Evolutionary conservation across 495 filamentous ascomycete genomes (phyloP).

Genomic region (Acidomyces sp.): DNA sequence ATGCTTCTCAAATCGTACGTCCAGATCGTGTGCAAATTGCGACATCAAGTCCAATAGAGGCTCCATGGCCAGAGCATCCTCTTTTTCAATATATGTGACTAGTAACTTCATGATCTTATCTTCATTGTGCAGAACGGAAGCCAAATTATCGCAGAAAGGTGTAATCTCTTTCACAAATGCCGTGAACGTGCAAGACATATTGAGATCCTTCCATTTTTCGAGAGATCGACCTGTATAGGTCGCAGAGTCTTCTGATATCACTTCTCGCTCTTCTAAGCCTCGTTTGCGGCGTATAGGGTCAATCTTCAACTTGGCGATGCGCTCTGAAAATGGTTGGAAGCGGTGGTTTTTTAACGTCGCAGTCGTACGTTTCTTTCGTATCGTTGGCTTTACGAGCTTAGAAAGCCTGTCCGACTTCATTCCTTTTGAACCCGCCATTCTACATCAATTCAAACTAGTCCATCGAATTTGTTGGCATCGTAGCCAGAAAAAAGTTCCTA

Average conservation of each 20-base stretch:
- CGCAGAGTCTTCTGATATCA: conserved; percentile 44
- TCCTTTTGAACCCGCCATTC: conserved; percentile 36
- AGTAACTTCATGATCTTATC: conserved; percentile 69
- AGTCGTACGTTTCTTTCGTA: conserved; percentile 40
- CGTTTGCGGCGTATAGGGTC: conserved; percentile 82
- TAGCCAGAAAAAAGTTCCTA: too few relatives aligned
- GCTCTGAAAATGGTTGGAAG: conserved; percentile 85
- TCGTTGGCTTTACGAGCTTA: conserved; percentile 39
- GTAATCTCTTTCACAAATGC: conserved; percentile 57
- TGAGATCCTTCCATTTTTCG: conserved; percentile 81
- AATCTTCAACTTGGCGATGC: conserved; percentile 85
- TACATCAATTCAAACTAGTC: too few relatives aligned
- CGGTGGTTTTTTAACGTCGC: conserved; percentile 65
- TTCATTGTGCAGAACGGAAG: conserved; percentile 80
- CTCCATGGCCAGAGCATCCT: conserved; percentile 64
- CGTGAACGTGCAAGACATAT: conserved; percentile 67
- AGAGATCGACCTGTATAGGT: conserved; percentile 75
- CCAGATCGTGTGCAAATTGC: conserved; percentile 85
- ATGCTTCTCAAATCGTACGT: conserved; percentile 74
- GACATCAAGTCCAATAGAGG: conserved; percentile 72
- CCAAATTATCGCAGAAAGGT: conserved; percentile 73
- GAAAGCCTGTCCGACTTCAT: conserved; percentile 53
- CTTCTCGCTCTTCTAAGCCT: conserved; percentile 61
- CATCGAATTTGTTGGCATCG: too few relatives aligned
- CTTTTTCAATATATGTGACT: conserved; percentile 60